Percentiles rank a stretch among this genome's conserved stretches.
phyloP scores from a whole-genome alignment of 257 asterid species.

The Ilex asprella region DNA sequence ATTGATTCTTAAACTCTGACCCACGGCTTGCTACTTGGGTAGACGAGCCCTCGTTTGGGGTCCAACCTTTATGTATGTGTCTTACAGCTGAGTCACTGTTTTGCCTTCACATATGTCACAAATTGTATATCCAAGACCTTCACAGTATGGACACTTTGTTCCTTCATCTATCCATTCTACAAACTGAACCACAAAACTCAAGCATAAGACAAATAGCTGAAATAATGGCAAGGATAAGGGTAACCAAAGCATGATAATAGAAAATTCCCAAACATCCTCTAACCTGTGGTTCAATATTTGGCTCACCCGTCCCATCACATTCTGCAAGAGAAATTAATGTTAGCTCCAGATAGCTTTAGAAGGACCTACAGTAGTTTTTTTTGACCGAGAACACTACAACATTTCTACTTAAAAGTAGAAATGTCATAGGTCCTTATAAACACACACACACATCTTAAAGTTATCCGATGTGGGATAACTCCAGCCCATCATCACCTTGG shows the following conservation, averaged over 20 bases:
- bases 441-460: too few relatives aligned
- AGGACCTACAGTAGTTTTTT: too few relatives aligned
- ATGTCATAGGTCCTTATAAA: too few relatives aligned
- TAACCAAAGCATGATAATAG: neutral
- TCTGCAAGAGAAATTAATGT: conserved; percentile 41
- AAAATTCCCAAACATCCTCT: conserved; percentile 9
- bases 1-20: too few relatives aligned
- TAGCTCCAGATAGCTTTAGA: conserved; percentile 1
- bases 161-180: conserved; percentile 91
- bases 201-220: neutral
- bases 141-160: conserved; percentile 76
- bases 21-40: too few relatives aligned
- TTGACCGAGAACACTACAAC: too few relatives aligned
- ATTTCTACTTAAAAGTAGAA: too few relatives aligned
- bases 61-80: neutral
- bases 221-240: neutral
- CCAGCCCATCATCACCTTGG: too few relatives aligned
- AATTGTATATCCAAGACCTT: conserved; percentile 54
- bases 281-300: conserved; percentile 89
- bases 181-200: conserved; percentile 47
- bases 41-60: too few relatives aligned
- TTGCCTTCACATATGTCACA: conserved; percentile 69
- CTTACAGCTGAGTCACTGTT: conserved; percentile 22
- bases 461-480: too few relatives aligned
- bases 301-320: conserved; percentile 98